A percentile compares a stretch with the other conserved stretches of the same genome.
phyloP scores from a whole-genome alignment of 768 basidiomycete genomes.

The Termitomyces sp. region DNA sequence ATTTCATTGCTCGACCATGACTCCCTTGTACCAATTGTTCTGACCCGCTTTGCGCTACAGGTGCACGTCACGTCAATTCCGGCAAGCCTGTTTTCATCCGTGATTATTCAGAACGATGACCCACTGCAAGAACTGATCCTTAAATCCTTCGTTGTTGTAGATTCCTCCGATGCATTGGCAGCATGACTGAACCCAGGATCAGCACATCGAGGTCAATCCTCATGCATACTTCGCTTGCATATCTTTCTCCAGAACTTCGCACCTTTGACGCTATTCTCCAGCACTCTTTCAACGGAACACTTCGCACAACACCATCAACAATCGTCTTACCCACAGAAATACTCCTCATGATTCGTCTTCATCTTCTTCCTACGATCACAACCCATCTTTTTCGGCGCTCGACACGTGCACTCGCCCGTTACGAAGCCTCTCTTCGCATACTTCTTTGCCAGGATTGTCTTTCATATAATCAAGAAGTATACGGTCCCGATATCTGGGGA shows the following conservation, averaged over 20 bases:
- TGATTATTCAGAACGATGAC: conserved; percentile 7
- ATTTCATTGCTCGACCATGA: conserved; percentile 12
- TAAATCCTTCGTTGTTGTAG: not conserved
- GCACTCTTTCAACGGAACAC: conserved; percentile 7
- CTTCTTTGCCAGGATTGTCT: conserved; percentile 46
- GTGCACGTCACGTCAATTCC: conserved; percentile 34
- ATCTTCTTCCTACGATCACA: conserved; percentile 39
- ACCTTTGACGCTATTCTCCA: conserved; percentile 35
- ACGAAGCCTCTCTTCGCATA: conserved; percentile 33
- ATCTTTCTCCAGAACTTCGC: conserved; percentile 39
- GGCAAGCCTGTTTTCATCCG: conserved; percentile 15
- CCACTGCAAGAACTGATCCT: conserved; percentile 8
- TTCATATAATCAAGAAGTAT: conserved; percentile 48
- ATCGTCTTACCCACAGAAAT: conserved; percentile 42
- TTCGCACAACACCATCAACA: conserved; percentile 10
- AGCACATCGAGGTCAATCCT: conserved; percentile 37
- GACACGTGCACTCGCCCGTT: conserved; percentile 31
- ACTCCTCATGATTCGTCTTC: conserved; percentile 44
- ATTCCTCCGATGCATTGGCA: not conserved
- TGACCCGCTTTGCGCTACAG: conserved; percentile 20
- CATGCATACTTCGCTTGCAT: conserved; percentile 48
- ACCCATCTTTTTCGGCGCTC: conserved; percentile 36
- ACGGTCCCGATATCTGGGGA: conserved; percentile 44
- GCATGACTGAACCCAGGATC: conserved; percentile 22
- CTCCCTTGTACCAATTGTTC: conserved; percentile 6